A percentile compares a stretch with the other conserved stretches of the same genome.
Evolutionary conservation across 805 yeast species (phyloP).

Genomic region (Diddensiella santjacobensis): DNA sequence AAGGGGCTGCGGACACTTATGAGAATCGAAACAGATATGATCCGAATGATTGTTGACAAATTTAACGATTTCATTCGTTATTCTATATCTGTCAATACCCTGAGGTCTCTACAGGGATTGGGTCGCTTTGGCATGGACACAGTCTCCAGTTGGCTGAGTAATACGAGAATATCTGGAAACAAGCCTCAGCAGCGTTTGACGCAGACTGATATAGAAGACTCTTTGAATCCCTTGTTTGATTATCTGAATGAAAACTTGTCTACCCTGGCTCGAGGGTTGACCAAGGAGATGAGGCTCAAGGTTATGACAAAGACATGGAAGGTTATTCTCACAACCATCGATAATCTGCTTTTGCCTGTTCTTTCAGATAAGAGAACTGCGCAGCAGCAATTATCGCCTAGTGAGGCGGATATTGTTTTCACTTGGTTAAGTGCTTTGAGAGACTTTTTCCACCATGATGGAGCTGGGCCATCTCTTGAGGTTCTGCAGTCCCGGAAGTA

Average conservation of each 20-base stretch:
- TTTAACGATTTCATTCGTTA: constrained; percentile 61
- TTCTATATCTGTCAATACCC: constrained; percentile 53
- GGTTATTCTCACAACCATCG: constrained; percentile 65
- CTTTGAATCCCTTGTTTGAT: constrained; percentile 69
- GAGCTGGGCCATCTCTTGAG: constrained; percentile 73
- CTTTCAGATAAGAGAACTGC: constrained; percentile 39
- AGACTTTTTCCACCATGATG: constrained; percentile 75
- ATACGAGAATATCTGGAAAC: constrained; percentile 16
- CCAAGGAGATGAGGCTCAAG: constrained; percentile 51
- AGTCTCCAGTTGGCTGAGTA: constrained; percentile 35
- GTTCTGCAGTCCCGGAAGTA: constrained; percentile 59
- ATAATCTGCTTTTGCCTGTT: constrained; percentile 69
- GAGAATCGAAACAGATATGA: constrained; percentile 62
- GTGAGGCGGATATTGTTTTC: constrained; percentile 64
- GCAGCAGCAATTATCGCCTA: constrained; percentile 46
- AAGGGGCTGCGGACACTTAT: constrained; percentile 63
- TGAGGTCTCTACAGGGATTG: constrained; percentile 43
- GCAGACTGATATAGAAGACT: constrained; percentile 48
- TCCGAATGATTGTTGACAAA: constrained; percentile 67
- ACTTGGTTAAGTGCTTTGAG: constrained; percentile 67
- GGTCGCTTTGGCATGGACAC: constrained; percentile 26
- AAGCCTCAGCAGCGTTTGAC: constrained; percentile 19
- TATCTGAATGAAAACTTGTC: constrained; percentile 66
- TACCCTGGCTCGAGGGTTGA: constrained; percentile 56
- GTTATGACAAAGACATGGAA: constrained; percentile 81